These are phyloP conservation scores for Sugiyamaella valdiviana DNA, from an alignment of 805 yeast species.

Conservation along the genomic window DNA sequence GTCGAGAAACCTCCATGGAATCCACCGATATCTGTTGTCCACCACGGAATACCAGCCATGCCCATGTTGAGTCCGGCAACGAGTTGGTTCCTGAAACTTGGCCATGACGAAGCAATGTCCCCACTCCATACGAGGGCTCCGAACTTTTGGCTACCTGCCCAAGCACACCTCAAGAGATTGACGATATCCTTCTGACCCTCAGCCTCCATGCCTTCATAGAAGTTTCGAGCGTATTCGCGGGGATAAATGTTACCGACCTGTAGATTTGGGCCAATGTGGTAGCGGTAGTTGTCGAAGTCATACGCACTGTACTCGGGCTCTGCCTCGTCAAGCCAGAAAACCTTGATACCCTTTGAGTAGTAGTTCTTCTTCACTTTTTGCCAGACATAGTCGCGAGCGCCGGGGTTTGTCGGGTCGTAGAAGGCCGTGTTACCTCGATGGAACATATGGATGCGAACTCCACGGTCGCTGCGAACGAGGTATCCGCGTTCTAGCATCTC, in stretches of 20 bases:
- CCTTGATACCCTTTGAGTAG: constrained; percentile 15
- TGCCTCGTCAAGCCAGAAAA: constrained; percentile 21
- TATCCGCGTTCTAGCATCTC: constrained; percentile 19
- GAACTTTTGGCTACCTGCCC: constrained; percentile 21
- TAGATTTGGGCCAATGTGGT: constrained; percentile 15
- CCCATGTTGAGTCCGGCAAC: constrained; percentile 21
- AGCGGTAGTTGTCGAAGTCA: constrained; percentile 19
- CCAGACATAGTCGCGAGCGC: constrained; percentile 17
- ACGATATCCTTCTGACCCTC: constrained; percentile 21
- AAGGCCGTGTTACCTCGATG: constrained; percentile 15
- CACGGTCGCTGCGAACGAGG: constrained; percentile 17
- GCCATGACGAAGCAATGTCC: constrained; percentile 20
- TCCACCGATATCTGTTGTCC: constrained; percentile 22
- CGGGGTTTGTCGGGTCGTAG: constrained; percentile 19
- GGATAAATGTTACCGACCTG: constrained; percentile 19
- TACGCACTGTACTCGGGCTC: constrained; percentile 19
- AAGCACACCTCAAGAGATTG: constrained; percentile 22
- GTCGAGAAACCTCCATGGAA: constrained; percentile 19
- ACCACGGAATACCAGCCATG: constrained; percentile 21
- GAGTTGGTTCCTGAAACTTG: constrained; percentile 15
- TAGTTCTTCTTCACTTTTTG: constrained; percentile 16
- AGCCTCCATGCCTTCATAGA: constrained; percentile 17
- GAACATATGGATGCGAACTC: constrained; percentile 15
- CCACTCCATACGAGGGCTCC: constrained; percentile 22
- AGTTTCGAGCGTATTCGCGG: constrained; percentile 16